These are phyloP conservation scores for Viridothelium virens DNA, from an alignment of 495 filamentous ascomycete species.

Conservation along the genomic window DNA sequence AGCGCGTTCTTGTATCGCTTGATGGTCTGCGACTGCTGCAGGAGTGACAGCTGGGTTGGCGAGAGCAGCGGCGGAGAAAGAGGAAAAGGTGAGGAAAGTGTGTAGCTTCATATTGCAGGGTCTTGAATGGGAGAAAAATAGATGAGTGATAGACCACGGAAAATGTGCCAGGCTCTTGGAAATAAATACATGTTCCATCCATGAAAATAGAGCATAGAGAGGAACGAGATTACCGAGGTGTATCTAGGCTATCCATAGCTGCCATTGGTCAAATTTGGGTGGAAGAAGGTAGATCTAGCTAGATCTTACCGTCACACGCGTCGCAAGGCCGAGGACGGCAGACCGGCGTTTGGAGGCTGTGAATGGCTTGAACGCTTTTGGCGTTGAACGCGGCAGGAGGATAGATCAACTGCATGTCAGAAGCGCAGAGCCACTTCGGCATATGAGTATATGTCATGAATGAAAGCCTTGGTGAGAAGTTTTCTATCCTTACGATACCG, in stretches of 20 bases:
- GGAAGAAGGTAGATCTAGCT: neutral
- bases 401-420: no score
- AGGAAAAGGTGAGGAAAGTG: slow-evolving; percentile 1
- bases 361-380: no score
- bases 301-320: neutral
- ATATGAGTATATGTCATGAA: no score
- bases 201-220: neutral
- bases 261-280: neutral
- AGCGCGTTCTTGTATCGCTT: neutral
- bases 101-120: neutral
- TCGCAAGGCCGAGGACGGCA: no score
- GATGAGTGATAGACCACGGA: neutral
- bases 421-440: no score
- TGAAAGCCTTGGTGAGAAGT: no score
- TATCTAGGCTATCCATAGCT: neutral
- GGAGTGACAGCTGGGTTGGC: slow-evolving; percentile 13
- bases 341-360: no score
- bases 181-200: slow-evolving; percentile 4
- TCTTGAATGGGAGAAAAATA: slow-evolving; percentile 6
- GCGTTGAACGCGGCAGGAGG: no score
- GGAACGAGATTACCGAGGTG: neutral
- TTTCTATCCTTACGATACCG: no score
- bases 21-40: slow-evolving; percentile 4
- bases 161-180: neutral
- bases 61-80: slow-evolving; percentile 12